These are phyloP conservation scores for Marvania coccoides DNA, from an alignment of 139 green algal genomes.

Conservation along the genomic window DNA sequence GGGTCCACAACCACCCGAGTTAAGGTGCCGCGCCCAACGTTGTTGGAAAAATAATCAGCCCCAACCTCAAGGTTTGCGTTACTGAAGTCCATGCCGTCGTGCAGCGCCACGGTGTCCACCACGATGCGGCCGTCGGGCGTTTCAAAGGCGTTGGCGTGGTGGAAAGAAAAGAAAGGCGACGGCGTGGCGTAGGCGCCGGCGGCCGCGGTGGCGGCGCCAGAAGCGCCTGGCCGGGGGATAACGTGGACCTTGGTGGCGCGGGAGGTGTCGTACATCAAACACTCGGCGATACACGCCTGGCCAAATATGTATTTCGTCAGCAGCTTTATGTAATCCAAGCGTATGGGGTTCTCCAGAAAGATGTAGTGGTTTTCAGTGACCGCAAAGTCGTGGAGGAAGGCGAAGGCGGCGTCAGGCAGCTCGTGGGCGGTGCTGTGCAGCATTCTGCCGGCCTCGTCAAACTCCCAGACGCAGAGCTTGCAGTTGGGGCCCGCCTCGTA, in stretches of 20 bases:
- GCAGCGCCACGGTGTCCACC: slow-evolving; percentile 21
- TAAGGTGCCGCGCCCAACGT: slow-evolving; percentile 15
- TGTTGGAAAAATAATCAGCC: slow-evolving; percentile 8
- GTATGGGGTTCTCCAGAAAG: slow-evolving; percentile 39
- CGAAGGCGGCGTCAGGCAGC: slow-evolving; percentile 30
- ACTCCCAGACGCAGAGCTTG: slow-evolving; percentile 29
- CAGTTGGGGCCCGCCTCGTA: slow-evolving; percentile 6
- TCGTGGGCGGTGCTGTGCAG: neutral
- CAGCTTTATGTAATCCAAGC: slow-evolving; percentile 32
- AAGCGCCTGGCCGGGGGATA: slow-evolving; percentile 21
- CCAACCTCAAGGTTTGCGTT: slow-evolving; percentile 12
- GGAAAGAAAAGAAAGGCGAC: slow-evolving; percentile 20
- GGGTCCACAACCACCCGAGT: slow-evolving; percentile 22
- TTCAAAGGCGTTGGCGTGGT: slow-evolving; percentile 32
- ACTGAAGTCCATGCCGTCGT: slow-evolving; percentile 19
- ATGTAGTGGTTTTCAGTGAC: slow-evolving; percentile 48
- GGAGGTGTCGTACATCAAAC: slow-evolving; percentile 15
- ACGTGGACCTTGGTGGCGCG: slow-evolving; percentile 32
- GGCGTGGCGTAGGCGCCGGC: neutral
- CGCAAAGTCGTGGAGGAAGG: slow-evolving; percentile 45
- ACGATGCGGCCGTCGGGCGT: slow-evolving; percentile 11
- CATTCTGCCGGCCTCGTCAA: slow-evolving; percentile 14
- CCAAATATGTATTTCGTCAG: slow-evolving; percentile 33
- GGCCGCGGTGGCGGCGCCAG: neutral
- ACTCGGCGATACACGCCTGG: slow-evolving; percentile 42